These are phyloP conservation scores for Colletotrichum plurivorum DNA, from an alignment of 2,329 filamentous ascomycete genomes.

Conservation along the genomic window DNA sequence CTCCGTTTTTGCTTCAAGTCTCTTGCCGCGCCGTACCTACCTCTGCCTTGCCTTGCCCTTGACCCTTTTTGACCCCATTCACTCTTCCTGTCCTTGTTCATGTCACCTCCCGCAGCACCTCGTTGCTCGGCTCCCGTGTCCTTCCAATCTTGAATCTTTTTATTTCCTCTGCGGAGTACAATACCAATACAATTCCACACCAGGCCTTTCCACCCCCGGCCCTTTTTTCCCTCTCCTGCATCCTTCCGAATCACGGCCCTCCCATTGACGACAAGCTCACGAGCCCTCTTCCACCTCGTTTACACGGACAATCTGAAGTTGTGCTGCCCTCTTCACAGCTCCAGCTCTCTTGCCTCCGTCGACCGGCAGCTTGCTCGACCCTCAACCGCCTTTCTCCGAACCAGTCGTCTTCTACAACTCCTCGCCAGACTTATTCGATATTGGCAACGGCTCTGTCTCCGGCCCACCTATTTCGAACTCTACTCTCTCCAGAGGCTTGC, in stretches of 20 bases:
- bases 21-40: slow-evolving; percentile 24
- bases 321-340: not conserved
- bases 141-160: not conserved
- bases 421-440: slow-evolving; percentile 5
- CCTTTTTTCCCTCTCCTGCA: slow-evolving; percentile 26
- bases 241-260: slow-evolving; percentile 35
- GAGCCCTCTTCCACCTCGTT: slow-evolving; percentile 35
- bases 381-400: slow-evolving; percentile 10
- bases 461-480: slow-evolving; percentile 1
- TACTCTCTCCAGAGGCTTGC: not conserved
- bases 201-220: not conserved
- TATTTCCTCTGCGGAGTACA: slow-evolving; percentile 5
- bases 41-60: slow-evolving; percentile 6
- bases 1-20: slow-evolving; percentile 34
- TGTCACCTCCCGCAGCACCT: not conserved
- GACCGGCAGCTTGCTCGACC: slow-evolving; percentile 3
- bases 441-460: not conserved
- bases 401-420: not conserved
- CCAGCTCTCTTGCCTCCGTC: not conserved
- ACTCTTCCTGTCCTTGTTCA: slow-evolving; percentile 5
- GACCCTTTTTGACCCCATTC: slow-evolving; percentile 21
- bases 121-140: not conserved
- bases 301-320: slow-evolving; percentile 38
- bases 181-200: slow-evolving; percentile 21
- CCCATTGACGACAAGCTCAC: slow-evolving; percentile 27